Evolutionary conservation across 139 green algal species (phyloP), one percentile per base, ranked within the genome.

Genomic region (Chlamydomonas schloesseri): DNA sequence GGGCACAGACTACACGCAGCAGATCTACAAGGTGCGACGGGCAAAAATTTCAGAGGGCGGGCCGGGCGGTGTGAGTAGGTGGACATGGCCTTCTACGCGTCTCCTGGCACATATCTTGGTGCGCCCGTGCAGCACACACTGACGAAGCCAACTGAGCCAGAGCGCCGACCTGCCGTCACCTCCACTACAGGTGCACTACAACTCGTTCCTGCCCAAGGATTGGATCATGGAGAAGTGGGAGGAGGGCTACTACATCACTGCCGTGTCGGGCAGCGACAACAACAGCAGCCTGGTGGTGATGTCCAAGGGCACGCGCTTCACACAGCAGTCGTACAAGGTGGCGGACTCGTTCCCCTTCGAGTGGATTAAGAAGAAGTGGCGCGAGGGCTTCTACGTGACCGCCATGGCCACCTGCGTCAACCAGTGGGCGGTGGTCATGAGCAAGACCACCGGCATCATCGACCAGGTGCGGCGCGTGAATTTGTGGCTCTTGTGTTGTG

Each of bases 301-400:
- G 96, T 94, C 87, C 83, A 98, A 98, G 86, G 96, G 97, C 86
- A 99, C 97, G 23, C 90, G 91, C 53, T 99, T 98, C 93, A 99
- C 97, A 28, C 97, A 99, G 93, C 97, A 99, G 90, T 96, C 88
- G 57, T 99, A 99, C 95, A 99, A 99, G 93, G 97, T 98, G 68
- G 28, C 70, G 24, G 97, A 99, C 93, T 98, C 93, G 21, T 99
- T 99, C 89, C 97, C 97, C 36, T 99, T 98, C 94, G 99, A 99
- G 91, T 99, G 97, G 97, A 99, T 99, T 86, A 99, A 99, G 94
- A 99, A 99, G 91, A 99, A 99, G 91, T 99, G 97, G 97, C 96
- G 97, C 82, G 97, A 99, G 93, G 97, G 97, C 31, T 99, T 99
- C 91, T 99, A 98, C 82, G 97, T 99, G 36, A 99, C 97, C 28